A percentile compares a stretch with the other conserved stretches of the same genome.
Conservation (phyloP, 2,329 filamentous ascomycete genomes). For the Trichophyton rubrum region DNA sequence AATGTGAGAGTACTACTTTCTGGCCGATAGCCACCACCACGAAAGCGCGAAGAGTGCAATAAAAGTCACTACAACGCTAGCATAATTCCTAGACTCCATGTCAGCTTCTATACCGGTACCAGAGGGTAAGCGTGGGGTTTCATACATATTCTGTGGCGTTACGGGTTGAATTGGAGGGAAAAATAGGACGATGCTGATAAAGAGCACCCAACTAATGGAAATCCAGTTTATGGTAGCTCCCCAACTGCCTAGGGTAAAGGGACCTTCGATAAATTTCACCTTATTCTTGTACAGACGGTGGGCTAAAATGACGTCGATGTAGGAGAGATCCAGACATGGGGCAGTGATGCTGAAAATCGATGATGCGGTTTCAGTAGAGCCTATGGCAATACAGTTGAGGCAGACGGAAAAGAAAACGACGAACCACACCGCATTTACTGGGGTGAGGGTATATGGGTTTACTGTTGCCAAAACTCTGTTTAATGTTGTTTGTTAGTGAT, state of each 20-base stretch:
- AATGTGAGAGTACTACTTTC: constrained; percentile 20
- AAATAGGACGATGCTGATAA: constrained; percentile 51
- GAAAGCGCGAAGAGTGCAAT: constrained; percentile 39
- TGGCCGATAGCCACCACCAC: constrained; percentile 37
- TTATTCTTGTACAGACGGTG: constrained; percentile 42
- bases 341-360: constrained; percentile 44
- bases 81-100: constrained; percentile 33
- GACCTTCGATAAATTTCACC: constrained; percentile 45
- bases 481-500: constrained; percentile 1
- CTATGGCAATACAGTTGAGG: constrained; percentile 39
- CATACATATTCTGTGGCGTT: constrained; percentile 38
- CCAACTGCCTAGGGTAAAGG: constrained; percentile 46
- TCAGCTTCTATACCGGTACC: constrained; percentile 4
- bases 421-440: constrained; percentile 52
- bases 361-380: constrained; percentile 33
- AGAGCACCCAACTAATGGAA: constrained; percentile 48
- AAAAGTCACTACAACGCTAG: constrained; percentile 33
- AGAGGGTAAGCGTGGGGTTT: not conserved
- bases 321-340: constrained; percentile 40
- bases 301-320: constrained; percentile 50
- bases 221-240: constrained; percentile 43
- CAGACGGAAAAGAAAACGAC: constrained; percentile 45
- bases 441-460: constrained; percentile 44
- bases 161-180: constrained; percentile 39
- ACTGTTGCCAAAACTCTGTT: constrained; percentile 42